phyloP scores from a whole-genome alignment of 1,284 basidiomycete species.

The Wallemia hederae region DNA sequence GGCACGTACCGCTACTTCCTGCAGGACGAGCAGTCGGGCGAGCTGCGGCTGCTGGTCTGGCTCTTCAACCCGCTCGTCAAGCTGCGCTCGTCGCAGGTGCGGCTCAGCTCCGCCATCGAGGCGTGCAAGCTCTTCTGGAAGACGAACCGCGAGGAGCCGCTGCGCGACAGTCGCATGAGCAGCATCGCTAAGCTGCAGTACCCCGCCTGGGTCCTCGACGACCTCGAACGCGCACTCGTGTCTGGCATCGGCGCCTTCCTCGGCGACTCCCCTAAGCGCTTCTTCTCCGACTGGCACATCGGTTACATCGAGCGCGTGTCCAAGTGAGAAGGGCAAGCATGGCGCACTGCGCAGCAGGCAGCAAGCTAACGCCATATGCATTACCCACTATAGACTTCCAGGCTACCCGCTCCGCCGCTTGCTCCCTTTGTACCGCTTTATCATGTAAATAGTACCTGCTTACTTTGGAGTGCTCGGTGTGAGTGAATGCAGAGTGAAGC shows the following conservation, averaged over 20 bases:
- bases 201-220: not conserved
- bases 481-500: too few relatives aligned
- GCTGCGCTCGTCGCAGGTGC: not conserved
- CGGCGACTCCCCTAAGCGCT: not conserved
- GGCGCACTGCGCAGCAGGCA: too few relatives aligned
- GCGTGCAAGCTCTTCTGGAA: not conserved
- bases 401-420: too few relatives aligned
- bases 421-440: too few relatives aligned
- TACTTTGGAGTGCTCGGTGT: too few relatives aligned
- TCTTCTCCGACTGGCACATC: not conserved
- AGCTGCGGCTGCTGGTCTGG: not conserved
- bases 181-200: not conserved
- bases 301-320: not conserved
- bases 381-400: too few relatives aligned
- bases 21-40: not conserved
- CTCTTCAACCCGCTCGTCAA: not conserved
- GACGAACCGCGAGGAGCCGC: not conserved
- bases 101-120: not conserved
- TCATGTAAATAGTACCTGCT: too few relatives aligned
- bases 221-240: not conserved
- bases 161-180: not conserved
- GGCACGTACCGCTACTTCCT: not conserved
- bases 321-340: too few relatives aligned
- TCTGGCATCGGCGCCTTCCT: not conserved
- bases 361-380: too few relatives aligned